Evolutionary conservation across 257 asterid species (phyloP), one percentile per base, ranked within the genome.

Genomic region (Thymus mandschuricus): DNA sequence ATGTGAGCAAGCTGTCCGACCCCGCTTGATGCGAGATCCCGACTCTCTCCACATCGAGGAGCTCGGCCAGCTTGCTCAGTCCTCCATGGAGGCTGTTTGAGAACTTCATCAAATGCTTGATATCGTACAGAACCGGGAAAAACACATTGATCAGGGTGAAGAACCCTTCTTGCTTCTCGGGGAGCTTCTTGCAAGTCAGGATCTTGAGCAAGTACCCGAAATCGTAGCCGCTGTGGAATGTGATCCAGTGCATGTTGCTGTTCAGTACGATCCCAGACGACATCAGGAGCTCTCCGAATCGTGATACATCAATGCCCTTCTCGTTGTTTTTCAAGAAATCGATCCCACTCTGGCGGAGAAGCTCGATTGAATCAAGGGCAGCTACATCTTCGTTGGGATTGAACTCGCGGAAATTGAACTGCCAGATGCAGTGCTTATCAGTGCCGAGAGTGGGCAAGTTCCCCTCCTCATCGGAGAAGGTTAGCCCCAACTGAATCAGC

Each of bases 1-100:
- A 81, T 0, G 95, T 89, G 57, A 89, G 86, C 88, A 87, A 79
- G 70, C 96, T 89, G 75, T 89, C 96, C 8, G 96, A 89, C 31
- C 96, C 96, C 0, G 94, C 96, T 69, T 89, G 96, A 78, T 89
- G 96, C 65, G 92, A 86, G 44, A 87, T 55, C 63, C 96, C 96
- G 3, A 89, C 89, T 38, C 96, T 78, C 86, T 89, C 92, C 38
- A 87, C 90, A 7, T 80, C 89, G 82, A 89, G 76, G 59, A 86
- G 51, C 85, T 87, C 90, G 0, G 96, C 92, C 44, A 89, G 75
- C 90, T 89, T 86, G 76, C 83, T 89, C 81, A 89, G 57, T 13
- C 96, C 96, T 27, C 96, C 96, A 40, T 89, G 95, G 44, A 87
- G 81, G 60, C 87, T 87, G 70, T 86, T 86, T 6, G 92, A 89